These are phyloP conservation scores for Mucor mucedo DNA, from an alignment of 371 early-diverging fungal genomes.

Conservation along the genomic window DNA sequence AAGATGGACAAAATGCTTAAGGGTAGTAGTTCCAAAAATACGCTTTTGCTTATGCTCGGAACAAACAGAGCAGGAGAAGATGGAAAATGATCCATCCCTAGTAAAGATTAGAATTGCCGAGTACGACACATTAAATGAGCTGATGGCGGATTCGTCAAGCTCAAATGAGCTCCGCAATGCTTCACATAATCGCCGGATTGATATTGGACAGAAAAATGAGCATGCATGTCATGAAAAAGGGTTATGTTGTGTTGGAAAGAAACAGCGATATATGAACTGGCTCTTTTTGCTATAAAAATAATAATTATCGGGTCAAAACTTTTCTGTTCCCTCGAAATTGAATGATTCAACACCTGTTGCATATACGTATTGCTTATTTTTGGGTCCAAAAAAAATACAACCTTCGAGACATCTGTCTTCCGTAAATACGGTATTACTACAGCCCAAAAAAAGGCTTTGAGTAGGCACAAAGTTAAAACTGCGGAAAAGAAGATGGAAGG, in stretches of 20 bases:
- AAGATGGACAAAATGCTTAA: conserved; percentile 7
- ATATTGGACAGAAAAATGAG: conserved; percentile 50
- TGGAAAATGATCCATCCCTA: conserved; percentile 15
- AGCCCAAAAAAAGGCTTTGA: conserved; percentile 55
- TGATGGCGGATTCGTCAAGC: conserved; percentile 48
- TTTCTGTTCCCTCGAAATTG: conserved; percentile 36
- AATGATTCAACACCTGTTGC: conserved; percentile 50
- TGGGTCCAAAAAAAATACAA: conserved; percentile 43
- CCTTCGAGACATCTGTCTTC: conserved; percentile 50
- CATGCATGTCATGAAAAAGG: conserved; percentile 34
- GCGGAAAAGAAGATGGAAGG: conserved; percentile 51
- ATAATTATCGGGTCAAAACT: conserved; percentile 1
- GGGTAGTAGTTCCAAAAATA: background rate
- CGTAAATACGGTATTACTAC: conserved; percentile 55
- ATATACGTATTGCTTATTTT: conserved; percentile 64
- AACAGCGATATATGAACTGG: conserved; percentile 26
- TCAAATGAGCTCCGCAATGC: conserved; percentile 30
- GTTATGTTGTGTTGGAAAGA: conserved; percentile 27
- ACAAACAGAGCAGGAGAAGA: conserved; percentile 17
- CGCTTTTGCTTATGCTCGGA: too few species aligned
- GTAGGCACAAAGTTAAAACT: conserved; percentile 24
- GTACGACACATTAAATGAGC: conserved; percentile 56
- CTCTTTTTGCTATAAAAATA: conserved; percentile 11
- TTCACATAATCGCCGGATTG: conserved; percentile 54
- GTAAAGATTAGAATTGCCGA: conserved; percentile 52